Base-by-base conservation (phyloP, 2,329 filamentous ascomycete genomes). In the Myotisia sp. region DNA sequence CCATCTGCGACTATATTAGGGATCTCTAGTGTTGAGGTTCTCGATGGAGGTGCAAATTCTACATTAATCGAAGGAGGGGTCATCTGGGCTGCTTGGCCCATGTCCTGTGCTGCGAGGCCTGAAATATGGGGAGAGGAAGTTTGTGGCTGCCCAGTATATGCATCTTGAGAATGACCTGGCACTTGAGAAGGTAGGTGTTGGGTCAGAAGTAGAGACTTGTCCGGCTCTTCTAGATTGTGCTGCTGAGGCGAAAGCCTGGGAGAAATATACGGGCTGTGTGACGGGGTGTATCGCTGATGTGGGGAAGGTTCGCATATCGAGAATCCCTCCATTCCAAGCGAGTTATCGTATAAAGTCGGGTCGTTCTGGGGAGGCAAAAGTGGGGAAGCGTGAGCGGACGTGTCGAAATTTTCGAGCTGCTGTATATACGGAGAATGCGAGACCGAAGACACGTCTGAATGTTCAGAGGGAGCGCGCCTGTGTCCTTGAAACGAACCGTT, bases 21-120 rank as follows among this genome's bases (percentile, higher is more conserved):
- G 18, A 71, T 70, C 42, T 78, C 79, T 51, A 81, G 79, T 45
- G 67, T 74, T 34, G 66, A 70, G 47, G 72, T 72, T 38, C 70
- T 63, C 34, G 79, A 72, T 6, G 76, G 76, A 16, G 86, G 86
- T 10, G 85, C 86, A 55, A 83, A 85, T 52, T 93, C 82, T 47
- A 94, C 90, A 51, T 90, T 92, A 58, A 94, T 94, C 33, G 86
- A 82, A 0, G 86, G 86, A n/a, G 86, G 82, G 3, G 79, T 79
- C 77, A 92, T 90, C 45, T 80, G 70, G 32, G 76, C 72, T 29
- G 71, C 74, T 51, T 71, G 75, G 4, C 74, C 71, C 52, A 81
- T 70, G 37, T 86, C 79, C 37, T 54, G 62, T 23, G 65, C 58
- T 43, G 65, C 62, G 36, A 58, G 48, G 38, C 55, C 58, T 41